These are phyloP conservation scores for Yamadazyma sp. DNA, from an alignment of 805 yeast species.

Conservation along the genomic window DNA sequence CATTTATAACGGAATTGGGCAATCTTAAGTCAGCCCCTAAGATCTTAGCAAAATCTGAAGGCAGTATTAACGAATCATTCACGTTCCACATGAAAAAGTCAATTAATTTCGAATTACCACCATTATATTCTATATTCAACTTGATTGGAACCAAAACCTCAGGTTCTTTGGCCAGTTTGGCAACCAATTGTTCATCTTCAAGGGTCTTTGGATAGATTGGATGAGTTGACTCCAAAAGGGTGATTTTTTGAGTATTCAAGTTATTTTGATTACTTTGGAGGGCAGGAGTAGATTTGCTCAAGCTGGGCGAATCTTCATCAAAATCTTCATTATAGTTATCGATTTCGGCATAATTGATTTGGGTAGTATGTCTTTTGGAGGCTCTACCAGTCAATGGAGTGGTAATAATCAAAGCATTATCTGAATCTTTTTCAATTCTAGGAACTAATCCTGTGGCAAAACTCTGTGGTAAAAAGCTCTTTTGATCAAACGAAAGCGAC, in stretches of 20 bases:
- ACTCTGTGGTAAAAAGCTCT: slow-evolving; percentile 64
- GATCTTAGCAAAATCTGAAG: slow-evolving; percentile 70
- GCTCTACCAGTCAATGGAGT: slow-evolving; percentile 75
- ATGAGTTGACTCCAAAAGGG: slow-evolving; percentile 20
- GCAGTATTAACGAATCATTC: slow-evolving; percentile 62
- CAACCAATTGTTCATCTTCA: slow-evolving; percentile 20
- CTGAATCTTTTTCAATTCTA: slow-evolving; percentile 62
- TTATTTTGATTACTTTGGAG: slow-evolving; percentile 5
- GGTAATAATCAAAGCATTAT: slow-evolving; percentile 63
- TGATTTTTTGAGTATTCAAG: slow-evolving; percentile 24
- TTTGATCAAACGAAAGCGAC: slow-evolving; percentile 16
- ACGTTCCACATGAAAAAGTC: slow-evolving; percentile 77
- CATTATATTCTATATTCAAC: slow-evolving; percentile 57
- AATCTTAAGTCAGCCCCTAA: slow-evolving; percentile 83
- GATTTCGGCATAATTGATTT: slow-evolving; percentile 79
- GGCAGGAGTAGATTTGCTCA: slow-evolving; percentile 3
- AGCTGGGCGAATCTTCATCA: slow-evolving; percentile 22
- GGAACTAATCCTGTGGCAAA: slow-evolving; percentile 70
- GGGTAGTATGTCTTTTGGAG: slow-evolving; percentile 67
- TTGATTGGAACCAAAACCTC: slow-evolving; percentile 65
- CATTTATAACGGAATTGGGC: slow-evolving; percentile 59
- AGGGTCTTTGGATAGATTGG: slow-evolving; percentile 22
- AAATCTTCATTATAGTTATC: slow-evolving; percentile 55
- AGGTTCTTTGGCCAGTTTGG: slow-evolving; percentile 27
- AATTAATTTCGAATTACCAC: slow-evolving; percentile 44